Evolutionary conservation across 1,284 basidiomycete genomes (phyloP).

Genomic region (Omphalotus olearius): DNA sequence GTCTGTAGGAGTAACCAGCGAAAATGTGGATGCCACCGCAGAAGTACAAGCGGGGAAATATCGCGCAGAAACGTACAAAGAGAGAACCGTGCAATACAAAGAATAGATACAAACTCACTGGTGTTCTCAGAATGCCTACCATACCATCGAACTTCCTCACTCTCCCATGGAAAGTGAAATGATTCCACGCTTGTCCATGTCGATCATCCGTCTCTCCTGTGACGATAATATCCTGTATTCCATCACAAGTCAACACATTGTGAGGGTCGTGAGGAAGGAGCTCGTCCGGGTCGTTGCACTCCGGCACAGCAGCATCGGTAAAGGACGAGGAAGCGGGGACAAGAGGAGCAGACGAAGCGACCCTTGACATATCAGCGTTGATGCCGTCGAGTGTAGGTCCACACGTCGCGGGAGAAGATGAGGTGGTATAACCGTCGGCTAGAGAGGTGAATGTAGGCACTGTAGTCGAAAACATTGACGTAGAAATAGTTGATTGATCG

Average conservation of each 20-base stretch:
- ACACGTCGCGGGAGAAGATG: too few species aligned
- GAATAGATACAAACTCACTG: constrained; percentile 26
- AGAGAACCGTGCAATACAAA: background rate
- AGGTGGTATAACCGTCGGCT: constrained; percentile 13
- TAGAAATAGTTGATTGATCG: background rate
- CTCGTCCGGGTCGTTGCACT: background rate
- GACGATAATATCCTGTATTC: constrained; percentile 54
- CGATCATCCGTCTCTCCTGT: constrained; percentile 55
- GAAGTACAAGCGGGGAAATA: background rate
- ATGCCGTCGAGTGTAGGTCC: background rate
- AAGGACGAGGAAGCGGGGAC: background rate
- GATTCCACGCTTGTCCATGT: constrained; percentile 58
- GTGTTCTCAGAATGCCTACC: constrained; percentile 54
- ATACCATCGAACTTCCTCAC: constrained; percentile 67
- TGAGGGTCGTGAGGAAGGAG: constrained; percentile 18
- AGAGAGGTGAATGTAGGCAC: constrained; percentile 16
- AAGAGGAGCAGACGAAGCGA: background rate
- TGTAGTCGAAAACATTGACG: background rate
- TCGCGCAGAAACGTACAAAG: background rate
- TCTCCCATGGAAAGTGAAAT: constrained; percentile 58
- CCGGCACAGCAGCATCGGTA: background rate
- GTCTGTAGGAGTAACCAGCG: too few species aligned
- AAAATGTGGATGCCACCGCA: too few species aligned
- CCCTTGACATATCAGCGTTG: background rate
- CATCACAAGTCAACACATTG: constrained; percentile 35